Percentiles rank a stretch among this genome's conserved stretches.
Evolutionary conservation across 345 rosid genomes (phyloP).

Genomic region (Acer negundo): DNA sequence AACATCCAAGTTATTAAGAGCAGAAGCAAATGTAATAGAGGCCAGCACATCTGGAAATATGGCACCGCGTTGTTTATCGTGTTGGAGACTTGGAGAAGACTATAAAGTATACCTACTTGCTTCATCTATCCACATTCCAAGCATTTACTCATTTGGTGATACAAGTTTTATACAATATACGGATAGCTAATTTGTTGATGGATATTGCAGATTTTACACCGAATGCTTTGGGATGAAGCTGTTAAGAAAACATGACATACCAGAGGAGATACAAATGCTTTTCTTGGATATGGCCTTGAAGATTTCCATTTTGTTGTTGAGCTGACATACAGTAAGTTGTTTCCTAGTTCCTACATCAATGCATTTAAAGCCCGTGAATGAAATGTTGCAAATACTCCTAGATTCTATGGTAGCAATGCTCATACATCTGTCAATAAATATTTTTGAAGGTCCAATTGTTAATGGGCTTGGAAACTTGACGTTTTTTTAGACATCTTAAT

Average conservation of each 20-base stretch:
- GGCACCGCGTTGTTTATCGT: constrained; percentile 78
- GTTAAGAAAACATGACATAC: constrained; percentile 91
- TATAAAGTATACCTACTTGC: constrained; percentile 55
- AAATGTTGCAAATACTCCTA: not conserved
- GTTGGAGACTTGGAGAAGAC: constrained; percentile 95
- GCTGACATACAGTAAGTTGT: constrained; percentile 79
- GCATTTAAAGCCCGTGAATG: not conserved
- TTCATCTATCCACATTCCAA: not conserved
- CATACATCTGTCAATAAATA: not conserved
- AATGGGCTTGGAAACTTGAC: too few species aligned
- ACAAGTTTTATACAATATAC: not conserved
- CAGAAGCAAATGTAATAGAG: constrained; percentile 18
- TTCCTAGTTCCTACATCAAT: not conserved
- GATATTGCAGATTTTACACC: constrained; percentile 72
- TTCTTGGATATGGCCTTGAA: constrained; percentile 98
- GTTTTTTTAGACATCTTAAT: too few species aligned
- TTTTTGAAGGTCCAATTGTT: too few species aligned
- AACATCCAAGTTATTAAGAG: constrained; percentile 20
- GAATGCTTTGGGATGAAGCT: constrained; percentile 99
- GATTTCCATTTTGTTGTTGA: constrained; percentile 93
- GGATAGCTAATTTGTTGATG: not conserved
- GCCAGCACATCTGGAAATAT: constrained; percentile 19
- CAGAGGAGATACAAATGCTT: constrained; percentile 96
- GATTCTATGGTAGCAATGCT: not conserved
- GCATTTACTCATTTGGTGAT: not conserved